Base-by-base conservation (phyloP, 768 basidiomycete genomes). In the Amanita pseudoporphyria region DNA sequence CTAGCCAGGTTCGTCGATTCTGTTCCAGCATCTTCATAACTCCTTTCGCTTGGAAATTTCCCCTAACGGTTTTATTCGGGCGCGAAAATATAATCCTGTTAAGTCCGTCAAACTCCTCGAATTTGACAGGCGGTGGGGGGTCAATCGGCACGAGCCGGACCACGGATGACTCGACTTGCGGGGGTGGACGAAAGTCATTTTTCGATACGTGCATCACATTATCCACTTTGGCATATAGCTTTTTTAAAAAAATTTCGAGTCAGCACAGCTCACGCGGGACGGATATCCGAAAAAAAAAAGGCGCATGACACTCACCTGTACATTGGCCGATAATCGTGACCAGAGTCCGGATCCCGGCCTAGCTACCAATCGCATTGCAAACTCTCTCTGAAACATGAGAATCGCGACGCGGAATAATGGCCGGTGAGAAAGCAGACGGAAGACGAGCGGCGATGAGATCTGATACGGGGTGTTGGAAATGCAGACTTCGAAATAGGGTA, bases 381-480 rank as follows among this genome's bases (percentile, higher is more conserved):
- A 99, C 67, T 99, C 96, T 49, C 93, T 86, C 69, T 99, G 96
- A 71, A 99, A 99, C 96, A 99, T 99, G 70, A 99, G 87, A 54
- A 99, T 91, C 30, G 92, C 90, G 51, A 87, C 81, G 21, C 95
- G 90, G 63, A 88, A 91, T 38, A 97, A 72, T 0, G 96, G 96
- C 2, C 96, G 87, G 59, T 97, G 93, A 2, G 96, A 98, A 43
- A 98, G 82, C 30, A 99, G 79, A 52, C 90, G 88, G 76, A 99
- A 99, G 49, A 97, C 86, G 44, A 99, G 84, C 5, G 94, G 90
- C 0, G 96, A 98, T 2, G 96, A 98, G 58, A 99, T 99, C 66
- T 98, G 94, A 67, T 98, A 99, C 1, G 96, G 96, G 1, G 96
- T 99, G 62, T 99, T 99, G 58, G 90, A 93, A 60, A 99, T 98